Evolutionary conservation across 148 eudicot genomes (phyloP).

Genomic region (Rhododendron ferrugineum): DNA sequence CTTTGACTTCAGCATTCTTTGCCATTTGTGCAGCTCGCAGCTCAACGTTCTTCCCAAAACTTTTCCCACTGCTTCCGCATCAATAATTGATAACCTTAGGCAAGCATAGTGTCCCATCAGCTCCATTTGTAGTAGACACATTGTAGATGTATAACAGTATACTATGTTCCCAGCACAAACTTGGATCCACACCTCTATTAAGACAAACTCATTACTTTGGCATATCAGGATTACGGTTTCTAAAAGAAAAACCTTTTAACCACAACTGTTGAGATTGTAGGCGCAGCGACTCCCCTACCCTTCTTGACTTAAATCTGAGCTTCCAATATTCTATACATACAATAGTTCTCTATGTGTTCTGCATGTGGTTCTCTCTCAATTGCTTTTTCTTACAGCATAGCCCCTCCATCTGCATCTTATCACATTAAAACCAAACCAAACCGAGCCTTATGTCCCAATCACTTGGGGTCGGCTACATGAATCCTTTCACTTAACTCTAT

Average conservation of each 20-base stretch:
- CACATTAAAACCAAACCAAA: no score
- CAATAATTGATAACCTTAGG: neutral
- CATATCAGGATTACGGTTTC: neutral
- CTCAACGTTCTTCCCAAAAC: neutral
- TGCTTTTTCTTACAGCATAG: neutral
- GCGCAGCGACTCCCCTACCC: no score
- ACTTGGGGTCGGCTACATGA: no score
- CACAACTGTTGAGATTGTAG: no score
- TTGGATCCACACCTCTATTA: neutral
- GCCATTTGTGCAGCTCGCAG: no score
- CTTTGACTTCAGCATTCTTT: no score
- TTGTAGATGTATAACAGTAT: neutral
- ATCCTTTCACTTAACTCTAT: neutral
- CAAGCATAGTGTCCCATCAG: neutral
- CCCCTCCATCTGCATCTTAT: neutral
- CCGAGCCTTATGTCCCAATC: no score
- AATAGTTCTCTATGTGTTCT: no score
- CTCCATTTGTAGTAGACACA: no score
- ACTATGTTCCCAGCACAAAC: neutral
- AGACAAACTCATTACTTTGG: neutral
- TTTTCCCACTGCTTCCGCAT: neutral
- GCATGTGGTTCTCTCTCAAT: no score
- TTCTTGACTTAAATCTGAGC: no score
- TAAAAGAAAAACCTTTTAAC: neutral
- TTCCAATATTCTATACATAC: no score